These are phyloP conservation scores for Mycena leptocephala DNA, from an alignment of 768 basidiomycete genomes.

Conservation along the genomic window DNA sequence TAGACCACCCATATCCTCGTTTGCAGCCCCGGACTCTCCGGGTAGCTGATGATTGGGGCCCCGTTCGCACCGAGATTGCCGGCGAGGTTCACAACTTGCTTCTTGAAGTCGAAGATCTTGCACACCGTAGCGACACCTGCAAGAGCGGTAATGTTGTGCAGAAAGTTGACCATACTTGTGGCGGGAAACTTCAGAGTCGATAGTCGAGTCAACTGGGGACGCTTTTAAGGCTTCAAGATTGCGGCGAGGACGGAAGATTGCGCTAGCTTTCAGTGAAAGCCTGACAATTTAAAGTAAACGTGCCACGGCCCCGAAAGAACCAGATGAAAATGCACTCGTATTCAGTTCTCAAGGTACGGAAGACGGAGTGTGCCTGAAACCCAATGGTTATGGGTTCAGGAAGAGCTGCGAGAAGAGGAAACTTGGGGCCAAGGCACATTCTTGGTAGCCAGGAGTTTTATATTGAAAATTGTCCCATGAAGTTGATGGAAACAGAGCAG, in stretches of 20 bases:
- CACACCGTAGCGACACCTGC: constrained; percentile 13
- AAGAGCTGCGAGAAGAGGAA: too few species aligned
- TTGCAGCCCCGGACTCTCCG: neutral
- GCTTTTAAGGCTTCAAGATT: neutral
- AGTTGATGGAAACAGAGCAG: too few species aligned
- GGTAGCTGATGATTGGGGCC: neutral
- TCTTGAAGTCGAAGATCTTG: constrained; percentile 10
- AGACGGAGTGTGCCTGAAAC: too few species aligned
- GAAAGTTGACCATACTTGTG: constrained; percentile 12
- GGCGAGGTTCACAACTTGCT: neutral
- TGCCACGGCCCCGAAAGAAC: too few species aligned
- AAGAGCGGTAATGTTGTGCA: constrained; percentile 14
- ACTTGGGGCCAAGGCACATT: too few species aligned
- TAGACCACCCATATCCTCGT: neutral
- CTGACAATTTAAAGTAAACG: too few species aligned
- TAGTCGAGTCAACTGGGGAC: neutral
- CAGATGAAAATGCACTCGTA: too few species aligned
- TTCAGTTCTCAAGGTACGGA: too few species aligned
- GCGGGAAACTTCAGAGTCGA: neutral
- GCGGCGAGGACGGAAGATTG: neutral
- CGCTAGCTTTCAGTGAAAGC: too few species aligned
- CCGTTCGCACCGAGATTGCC: neutral
- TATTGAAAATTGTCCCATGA: too few species aligned
- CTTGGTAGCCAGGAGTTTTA: too few species aligned
- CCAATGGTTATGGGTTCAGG: too few species aligned